phyloP scores from a whole-genome alignment of 495 filamentous ascomycete genomes.

The Aspergillus incahuasiensis region DNA sequence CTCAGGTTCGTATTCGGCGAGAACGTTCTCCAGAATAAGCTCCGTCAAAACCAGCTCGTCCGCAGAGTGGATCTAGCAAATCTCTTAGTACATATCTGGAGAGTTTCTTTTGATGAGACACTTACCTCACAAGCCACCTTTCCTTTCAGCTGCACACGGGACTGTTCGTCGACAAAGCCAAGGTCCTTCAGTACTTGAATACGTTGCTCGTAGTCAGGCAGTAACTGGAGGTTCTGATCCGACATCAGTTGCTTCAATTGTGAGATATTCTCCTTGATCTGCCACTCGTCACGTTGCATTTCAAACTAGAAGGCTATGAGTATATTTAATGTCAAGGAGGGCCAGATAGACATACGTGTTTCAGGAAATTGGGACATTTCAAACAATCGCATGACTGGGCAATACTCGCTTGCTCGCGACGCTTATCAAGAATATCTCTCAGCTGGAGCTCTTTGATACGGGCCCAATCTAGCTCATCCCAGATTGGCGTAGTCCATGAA shows the following conservation, averaged over 20 bases:
- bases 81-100: background rate
- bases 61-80: constrained; percentile 74
- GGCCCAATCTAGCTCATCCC: constrained; percentile 82
- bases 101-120: background rate
- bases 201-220: constrained; percentile 97
- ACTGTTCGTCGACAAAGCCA: constrained; percentile 78
- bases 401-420: constrained; percentile 54
- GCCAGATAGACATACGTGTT: constrained; percentile 61
- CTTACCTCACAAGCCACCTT: constrained; percentile 90
- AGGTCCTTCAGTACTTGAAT: constrained; percentile 87
- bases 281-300: constrained; percentile 93
- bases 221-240: constrained; percentile 90
- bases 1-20: constrained; percentile 91
- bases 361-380: constrained; percentile 69
- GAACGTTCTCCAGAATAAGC: constrained; percentile 90
- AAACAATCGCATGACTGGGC: constrained; percentile 56
- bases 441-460: constrained; percentile 73
- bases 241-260: constrained; percentile 83
- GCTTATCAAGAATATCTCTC: constrained; percentile 65
- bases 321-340: background rate
- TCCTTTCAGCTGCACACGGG: constrained; percentile 87
- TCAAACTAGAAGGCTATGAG: constrained; percentile 54
- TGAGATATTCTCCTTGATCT: constrained; percentile 84
- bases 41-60: constrained; percentile 98
- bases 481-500: constrained; percentile 66